Percentiles rank a stretch among this genome's conserved stretches.
Evolutionary conservation across 2,329 filamentous ascomycete genomes (phyloP).

Genomic region (Beauveria medogensis): DNA sequence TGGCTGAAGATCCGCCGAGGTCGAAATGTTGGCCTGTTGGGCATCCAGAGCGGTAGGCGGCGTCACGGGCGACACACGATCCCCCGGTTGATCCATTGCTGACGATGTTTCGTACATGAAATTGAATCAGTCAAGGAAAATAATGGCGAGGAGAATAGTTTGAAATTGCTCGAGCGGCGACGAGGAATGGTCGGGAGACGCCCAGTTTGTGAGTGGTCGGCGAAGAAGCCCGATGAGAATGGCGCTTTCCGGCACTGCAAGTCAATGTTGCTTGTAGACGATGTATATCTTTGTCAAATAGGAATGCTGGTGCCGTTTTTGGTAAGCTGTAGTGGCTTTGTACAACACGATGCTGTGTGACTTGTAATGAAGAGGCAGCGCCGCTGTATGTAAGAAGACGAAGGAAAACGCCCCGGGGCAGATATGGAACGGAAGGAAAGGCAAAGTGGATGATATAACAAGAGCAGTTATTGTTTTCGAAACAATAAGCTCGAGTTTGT

Average conservation of each 20-base stretch:
- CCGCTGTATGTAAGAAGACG: neutral
- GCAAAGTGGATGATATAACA: neutral
- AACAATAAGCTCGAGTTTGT: neutral
- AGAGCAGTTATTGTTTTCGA: neutral
- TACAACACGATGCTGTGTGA: neutral
- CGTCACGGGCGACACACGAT: neutral
- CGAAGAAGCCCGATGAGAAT: neutral
- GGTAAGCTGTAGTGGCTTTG: neutral
- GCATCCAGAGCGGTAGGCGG: neutral
- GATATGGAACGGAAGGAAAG: too few species aligned
- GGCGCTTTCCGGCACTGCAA: neutral
- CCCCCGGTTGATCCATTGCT: slow-evolving; percentile 4
- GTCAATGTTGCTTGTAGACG: neutral
- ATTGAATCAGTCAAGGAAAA: too few species aligned
- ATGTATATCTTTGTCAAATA: neutral
- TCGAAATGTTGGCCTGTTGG: slow-evolving; percentile 5
- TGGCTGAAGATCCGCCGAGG: neutral
- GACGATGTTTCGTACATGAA: neutral
- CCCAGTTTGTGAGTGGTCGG: neutral
- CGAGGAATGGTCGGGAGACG: too few species aligned
- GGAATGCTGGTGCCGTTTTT: neutral
- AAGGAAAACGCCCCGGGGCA: neutral
- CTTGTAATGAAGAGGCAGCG: neutral
- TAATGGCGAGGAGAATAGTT: too few species aligned
- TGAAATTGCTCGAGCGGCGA: too few species aligned